Evolutionary conservation across 208 protist genomes (phyloP), one percentile per base, ranked within the genome.

Genomic region (Wallacemonas collosoma): DNA sequence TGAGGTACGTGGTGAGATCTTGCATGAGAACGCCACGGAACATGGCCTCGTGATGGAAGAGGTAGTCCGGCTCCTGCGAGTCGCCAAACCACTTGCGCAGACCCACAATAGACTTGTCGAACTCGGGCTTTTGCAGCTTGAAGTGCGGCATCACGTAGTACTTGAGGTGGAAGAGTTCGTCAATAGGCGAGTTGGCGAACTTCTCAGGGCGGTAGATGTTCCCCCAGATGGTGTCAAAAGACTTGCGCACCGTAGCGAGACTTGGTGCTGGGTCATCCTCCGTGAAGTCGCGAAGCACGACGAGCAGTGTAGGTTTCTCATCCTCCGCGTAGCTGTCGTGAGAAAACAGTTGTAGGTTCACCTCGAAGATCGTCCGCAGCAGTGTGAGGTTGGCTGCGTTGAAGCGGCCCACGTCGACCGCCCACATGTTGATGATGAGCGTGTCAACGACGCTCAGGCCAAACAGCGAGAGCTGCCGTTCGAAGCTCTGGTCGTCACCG

Each of bases 371-470:
- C 55, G 88, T 99, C 14, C 96, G 94, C 55, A 99, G 80, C 11
- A 99, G 85, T 51, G 79, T 89, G 73, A 98, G 88, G 79, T 99
- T 99, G 3, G 98, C 89, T 8, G 94, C 98, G 67, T 97, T 91
- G 70, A 94, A 98, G 62, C 98, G 91, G 43, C 98, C 98, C 44
- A 99, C 91, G 72, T 99, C 98, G 17, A 98, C 85, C 12, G 90
- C 72, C 97, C 97, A 99, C 96, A 99, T 97, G 75, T 99, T 99
- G 55, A 99, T 93, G 36, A 99, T 94, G 26, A 99, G 89, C 6
- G 98, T 97, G 70, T 99, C 97, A 0, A 97, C 91, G 11, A 99
- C 69, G 45, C 96, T 95, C 15, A 99, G 83, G 6, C 97, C 97
- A 81, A 99, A 99, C 40, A 99, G 93, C 8, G 97, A 97, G 15